A percentile compares a stretch with the other conserved stretches of the same genome.
These are phyloP conservation scores for Penicillium sp. DNA, from an alignment of 2,329 filamentous ascomycete species.

Conservation along the genomic window DNA sequence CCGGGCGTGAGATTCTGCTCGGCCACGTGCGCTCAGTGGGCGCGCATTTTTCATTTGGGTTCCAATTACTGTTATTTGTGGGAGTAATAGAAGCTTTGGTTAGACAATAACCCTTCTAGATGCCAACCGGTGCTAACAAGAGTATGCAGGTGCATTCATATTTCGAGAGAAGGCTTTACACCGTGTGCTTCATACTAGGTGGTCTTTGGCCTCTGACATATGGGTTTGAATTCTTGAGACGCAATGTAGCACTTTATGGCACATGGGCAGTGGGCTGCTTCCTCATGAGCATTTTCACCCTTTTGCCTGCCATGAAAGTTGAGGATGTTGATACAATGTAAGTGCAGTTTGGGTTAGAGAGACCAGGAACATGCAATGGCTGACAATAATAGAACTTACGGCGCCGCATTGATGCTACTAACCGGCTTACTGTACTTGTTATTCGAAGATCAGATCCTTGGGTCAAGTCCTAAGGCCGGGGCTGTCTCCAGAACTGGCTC, in stretches of 20 bases:
- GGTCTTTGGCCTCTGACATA: slow-evolving; percentile 79
- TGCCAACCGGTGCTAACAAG: background rate
- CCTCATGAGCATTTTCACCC: slow-evolving; percentile 87
- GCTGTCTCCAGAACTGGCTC: slow-evolving; percentile 38
- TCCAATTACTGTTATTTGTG: slow-evolving; percentile 72
- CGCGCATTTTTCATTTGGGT: slow-evolving; percentile 61
- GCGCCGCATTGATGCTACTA: slow-evolving; percentile 76
- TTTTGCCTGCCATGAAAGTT: slow-evolving; percentile 83
- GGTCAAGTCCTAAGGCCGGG: slow-evolving; percentile 42
- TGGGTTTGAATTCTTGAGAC: slow-evolving; percentile 71
- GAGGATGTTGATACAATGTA: slow-evolving; percentile 79
- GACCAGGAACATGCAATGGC: background rate
- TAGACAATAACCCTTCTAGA: slow-evolving; percentile 35
- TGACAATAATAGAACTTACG: slow-evolving; percentile 62
- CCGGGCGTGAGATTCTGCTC: slow-evolving; percentile 72
- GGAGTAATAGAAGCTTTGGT: slow-evolving; percentile 79
- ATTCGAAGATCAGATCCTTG: slow-evolving; percentile 71
- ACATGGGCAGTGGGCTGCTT: slow-evolving; percentile 79
- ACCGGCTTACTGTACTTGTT: slow-evolving; percentile 78
- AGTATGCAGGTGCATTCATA: slow-evolving; percentile 80
- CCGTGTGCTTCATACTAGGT: slow-evolving; percentile 75
- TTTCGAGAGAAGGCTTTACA: slow-evolving; percentile 86
- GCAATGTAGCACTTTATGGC: slow-evolving; percentile 66
- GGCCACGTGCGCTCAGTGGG: slow-evolving; percentile 67
- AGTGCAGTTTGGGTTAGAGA: slow-evolving; percentile 36